phyloP scores from a whole-genome alignment of 1,139 yeast genomes.

The Kluyveromyces marxianus region DNA sequence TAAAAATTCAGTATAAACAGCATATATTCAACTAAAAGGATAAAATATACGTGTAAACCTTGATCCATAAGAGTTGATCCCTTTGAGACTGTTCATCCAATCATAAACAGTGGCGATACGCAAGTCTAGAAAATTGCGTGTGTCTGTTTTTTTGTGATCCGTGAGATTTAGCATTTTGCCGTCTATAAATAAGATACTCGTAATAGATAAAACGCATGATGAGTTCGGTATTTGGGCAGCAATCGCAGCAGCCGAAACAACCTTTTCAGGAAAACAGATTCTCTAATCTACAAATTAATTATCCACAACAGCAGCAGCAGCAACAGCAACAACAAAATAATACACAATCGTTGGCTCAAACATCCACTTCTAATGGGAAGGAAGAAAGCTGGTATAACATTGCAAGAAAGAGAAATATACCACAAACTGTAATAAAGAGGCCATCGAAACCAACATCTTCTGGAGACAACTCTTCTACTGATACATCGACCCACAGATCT shows the following conservation, averaged over 20 bases:
- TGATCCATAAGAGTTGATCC: no score
- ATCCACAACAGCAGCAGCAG: constrained; percentile 15
- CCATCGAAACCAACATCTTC: constrained; percentile 30
- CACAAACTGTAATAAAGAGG: constrained; percentile 41
- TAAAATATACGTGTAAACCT: no score
- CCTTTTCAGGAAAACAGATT: constrained; percentile 10
- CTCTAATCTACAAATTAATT: constrained; percentile 16
- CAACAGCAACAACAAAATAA: constrained; percentile 16
- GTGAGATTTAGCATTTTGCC: no score
- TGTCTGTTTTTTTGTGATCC: no score
- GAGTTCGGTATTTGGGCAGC: constrained; percentile 11
- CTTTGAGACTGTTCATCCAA: no score
- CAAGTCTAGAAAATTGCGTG: no score
- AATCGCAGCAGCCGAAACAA: not conserved
- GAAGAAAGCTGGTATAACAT: constrained; percentile 43
- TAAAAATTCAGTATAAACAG: no score
- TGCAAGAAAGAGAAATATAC: constrained; percentile 51
- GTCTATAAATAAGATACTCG: no score
- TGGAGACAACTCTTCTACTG: constrained; percentile 18
- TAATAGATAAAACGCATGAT: not conserved
- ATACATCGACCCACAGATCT: constrained; percentile 19
- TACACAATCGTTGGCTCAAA: constrained; percentile 15
- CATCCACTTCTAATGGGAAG: constrained; percentile 12
- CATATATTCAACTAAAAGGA: no score
- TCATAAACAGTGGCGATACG: no score